Conservation (phyloP, 306 rosid genomes). For the Begonia loranthoides region DNA sequence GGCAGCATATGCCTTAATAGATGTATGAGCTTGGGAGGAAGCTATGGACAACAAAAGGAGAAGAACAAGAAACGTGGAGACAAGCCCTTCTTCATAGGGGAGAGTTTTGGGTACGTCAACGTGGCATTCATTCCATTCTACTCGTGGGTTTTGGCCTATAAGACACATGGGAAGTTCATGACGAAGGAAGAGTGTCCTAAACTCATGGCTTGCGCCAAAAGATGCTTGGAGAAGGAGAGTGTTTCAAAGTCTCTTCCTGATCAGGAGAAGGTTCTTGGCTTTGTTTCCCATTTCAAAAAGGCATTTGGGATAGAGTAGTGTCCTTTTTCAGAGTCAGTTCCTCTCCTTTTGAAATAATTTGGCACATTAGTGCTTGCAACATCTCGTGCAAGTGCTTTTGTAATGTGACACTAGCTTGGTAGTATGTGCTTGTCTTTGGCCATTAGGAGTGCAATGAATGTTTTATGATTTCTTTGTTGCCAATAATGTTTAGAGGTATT, state of each 20-base stretch:
- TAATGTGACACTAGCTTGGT: no score
- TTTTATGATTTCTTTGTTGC: no score
- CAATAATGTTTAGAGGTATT: no score
- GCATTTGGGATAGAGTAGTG: neutral
- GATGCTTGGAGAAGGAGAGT: neutral
- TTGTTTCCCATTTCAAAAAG: neutral
- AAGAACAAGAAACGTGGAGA: constrained; percentile 16
- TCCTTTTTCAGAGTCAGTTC: no score
- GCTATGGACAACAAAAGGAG: constrained; percentile 8
- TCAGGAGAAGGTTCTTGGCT: neutral
- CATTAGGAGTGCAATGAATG: no score
- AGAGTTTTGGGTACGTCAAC: neutral
- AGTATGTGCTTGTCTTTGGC: no score
- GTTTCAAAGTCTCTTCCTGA: constrained; percentile 1
- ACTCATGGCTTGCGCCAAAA: neutral
- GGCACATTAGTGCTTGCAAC: no score
- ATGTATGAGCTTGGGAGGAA: neutral
- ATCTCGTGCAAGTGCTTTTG: no score
- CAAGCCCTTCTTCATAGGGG: constrained; percentile 13
- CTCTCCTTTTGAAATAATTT: neutral
- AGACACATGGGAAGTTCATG: neutral
- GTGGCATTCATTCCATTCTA: neutral
- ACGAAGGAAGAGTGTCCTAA: neutral
- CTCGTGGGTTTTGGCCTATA: neutral
- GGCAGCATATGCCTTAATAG: no score